Base-by-base conservation (phyloP, 2,329 filamentous ascomycete genomes). In the Parastagonospora nodorum region DNA sequence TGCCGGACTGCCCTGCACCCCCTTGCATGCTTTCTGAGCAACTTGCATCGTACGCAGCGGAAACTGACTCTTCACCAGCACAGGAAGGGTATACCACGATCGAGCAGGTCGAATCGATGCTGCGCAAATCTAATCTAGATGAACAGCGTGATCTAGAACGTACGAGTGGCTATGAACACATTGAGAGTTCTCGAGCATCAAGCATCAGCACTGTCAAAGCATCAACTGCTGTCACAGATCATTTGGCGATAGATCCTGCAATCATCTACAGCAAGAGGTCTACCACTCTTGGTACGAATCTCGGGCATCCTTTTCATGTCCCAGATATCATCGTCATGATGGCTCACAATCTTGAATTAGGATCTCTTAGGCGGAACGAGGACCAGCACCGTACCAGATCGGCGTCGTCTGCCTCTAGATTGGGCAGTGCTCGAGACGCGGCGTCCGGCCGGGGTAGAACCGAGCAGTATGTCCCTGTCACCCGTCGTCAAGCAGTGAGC, bases 121-220 rank as follows among this genome's bases (percentile, higher is more conserved):
- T 33, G n/a, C n/a, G 6, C 14, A 32, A 19, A 14, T 15, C 40
- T 11, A 9, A 6, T 9, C 37, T 24, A 27, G 19, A 15, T 27
- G 29, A 8, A 35, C 45, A 10, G 32, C 42, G 7, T 33, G 33
- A 19, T 43, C 12, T 27, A 19, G 1, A 7, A 30, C 5, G 12
- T 15, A 10, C 7, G 14, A 14, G 19, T 5, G 15, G 5, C 4
- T 32, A n/a, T 24, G 8, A 2, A 10, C n/a, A 19, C 2, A 10
- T 9, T 5, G 8, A 35, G 8, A 29, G 33, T 8, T 60, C 55
- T 14, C 50, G 52, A 33, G 42, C 38, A 9, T 47, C 57, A n/a
- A 69, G 63, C 36, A 36, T 33, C 9, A 56, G 54, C 1, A 67
- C 59, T 8, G 48, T 64, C 15, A 64, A 57, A 29, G 54, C 50